Conservation (phyloP, 768 basidiomycete species). For the Psilocybe subaeruginosa region DNA sequence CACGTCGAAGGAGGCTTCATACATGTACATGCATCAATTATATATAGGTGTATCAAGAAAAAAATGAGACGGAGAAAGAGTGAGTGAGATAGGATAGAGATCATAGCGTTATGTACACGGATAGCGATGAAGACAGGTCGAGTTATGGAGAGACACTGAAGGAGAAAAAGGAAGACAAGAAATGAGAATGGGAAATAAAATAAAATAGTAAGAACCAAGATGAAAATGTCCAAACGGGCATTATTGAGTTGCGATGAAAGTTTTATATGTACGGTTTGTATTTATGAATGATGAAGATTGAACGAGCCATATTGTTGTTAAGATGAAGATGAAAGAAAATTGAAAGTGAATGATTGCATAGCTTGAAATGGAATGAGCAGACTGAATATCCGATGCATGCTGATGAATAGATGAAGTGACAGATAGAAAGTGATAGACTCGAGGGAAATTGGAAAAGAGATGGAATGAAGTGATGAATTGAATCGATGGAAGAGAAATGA, state of each 20-base stretch:
- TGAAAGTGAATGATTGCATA: neutral
- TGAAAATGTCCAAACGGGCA: neutral
- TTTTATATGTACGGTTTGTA: neutral
- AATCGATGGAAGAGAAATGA: slow-evolving; percentile 2
- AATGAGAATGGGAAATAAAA: neutral
- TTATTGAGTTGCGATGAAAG: neutral
- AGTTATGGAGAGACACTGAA: neutral
- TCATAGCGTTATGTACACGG: neutral
- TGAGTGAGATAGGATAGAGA: neutral
- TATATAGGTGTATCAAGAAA: neutral
- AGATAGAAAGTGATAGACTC: neutral
- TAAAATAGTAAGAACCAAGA: neutral
- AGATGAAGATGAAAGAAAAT: neutral
- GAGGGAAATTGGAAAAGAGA: neutral
- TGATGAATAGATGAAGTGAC: neutral
- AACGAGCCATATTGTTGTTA: neutral
- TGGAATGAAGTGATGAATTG: neutral
- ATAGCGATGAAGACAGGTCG: neutral
- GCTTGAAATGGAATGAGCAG: neutral
- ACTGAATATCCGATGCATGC: neutral
- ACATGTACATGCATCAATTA: neutral
- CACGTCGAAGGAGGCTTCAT: neutral
- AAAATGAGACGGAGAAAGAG: neutral
- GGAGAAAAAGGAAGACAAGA: neutral
- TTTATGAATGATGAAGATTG: neutral